A percentile compares a stretch with the other conserved stretches of the same genome.
Evolutionary conservation across 2,329 filamentous ascomycete species (phyloP).

Genomic region (Aspergillus fijiensis): DNA sequence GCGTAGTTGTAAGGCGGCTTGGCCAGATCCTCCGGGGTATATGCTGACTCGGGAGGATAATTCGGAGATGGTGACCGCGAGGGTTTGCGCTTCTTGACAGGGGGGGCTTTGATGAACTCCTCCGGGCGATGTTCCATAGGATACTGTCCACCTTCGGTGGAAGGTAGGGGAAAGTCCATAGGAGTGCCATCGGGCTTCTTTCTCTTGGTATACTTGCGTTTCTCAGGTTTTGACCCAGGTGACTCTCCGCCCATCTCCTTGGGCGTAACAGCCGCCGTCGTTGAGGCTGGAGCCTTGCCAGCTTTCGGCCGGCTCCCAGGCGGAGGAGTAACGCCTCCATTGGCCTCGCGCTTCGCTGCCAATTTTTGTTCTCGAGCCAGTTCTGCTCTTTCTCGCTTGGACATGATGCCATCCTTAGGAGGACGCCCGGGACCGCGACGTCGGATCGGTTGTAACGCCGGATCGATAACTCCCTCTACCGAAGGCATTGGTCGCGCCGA

Average conservation of each 20-base stretch:
- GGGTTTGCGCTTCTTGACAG: constrained; percentile 53
- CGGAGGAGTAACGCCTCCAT: constrained; percentile 47
- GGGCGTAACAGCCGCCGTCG: constrained; percentile 11
- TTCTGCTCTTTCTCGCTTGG: constrained; percentile 60
- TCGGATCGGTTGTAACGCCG: constrained; percentile 39
- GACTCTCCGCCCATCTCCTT: constrained; percentile 38
- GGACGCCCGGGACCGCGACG: constrained; percentile 60
- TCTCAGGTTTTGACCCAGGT: constrained; percentile 44
- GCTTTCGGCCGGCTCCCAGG: constrained; percentile 30
- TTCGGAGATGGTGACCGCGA: constrained; percentile 62
- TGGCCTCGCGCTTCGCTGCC: constrained; percentile 48
- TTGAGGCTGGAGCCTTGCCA: constrained; percentile 29
- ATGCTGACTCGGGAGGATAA: constrained; percentile 58
- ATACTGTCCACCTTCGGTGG: constrained; percentile 42
- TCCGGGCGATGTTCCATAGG: constrained; percentile 40
- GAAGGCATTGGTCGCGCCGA: constrained; percentile 28
- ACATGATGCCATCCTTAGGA: constrained; percentile 67
- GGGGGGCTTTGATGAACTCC: constrained; percentile 44
- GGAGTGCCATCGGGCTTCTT: constrained; percentile 44
- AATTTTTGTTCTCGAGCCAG: constrained; percentile 55
- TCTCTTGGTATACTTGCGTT: constrained; percentile 50
- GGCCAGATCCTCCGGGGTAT: constrained; percentile 62
- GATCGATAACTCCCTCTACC: constrained; percentile 38
- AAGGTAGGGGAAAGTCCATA: constrained; percentile 44
- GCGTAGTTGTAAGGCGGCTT: constrained; percentile 64